Evolutionary conservation across 306 rosid genomes (phyloP), one percentile per base, ranked within the genome.

Genomic region (Cajanus cajan): DNA sequence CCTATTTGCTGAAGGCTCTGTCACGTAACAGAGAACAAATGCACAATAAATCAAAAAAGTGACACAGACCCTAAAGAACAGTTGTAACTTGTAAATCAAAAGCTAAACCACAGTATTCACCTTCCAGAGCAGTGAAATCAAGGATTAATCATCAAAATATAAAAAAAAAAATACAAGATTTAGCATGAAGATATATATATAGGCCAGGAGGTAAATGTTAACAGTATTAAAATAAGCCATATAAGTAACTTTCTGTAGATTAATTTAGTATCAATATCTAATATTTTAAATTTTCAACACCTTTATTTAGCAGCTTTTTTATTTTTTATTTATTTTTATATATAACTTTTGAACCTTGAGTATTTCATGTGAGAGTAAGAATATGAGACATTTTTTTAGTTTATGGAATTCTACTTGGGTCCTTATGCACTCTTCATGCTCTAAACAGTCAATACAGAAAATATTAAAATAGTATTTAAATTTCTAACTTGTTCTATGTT

Each of bases 1-100:
- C 97, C 93, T 79, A 92, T 92, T 85, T 95, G 98, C 87, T 88
- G 88, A 74, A 92, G 87, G 86, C 98, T 95, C 98, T 95, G 90
- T 73, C 61, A 87, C 51, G 65, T 41, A 43, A 79, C 50, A 82
- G 70, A 78, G 68, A 83, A 67, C 47, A 83, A 74, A 70, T 28
- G 68, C 57, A 33, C 43, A 28, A 22, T 15, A 50, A 40, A 57
- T 77, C 4, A 19, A 61, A 66, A 21, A 63, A 65, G 72, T 36
- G 36, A 43, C 48, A 72, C 33, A 43, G 52, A 34, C 76, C 52
- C 63, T 34, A 71, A 71, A 33, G 71, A 71, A 52, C 21, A 39
- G 13, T 69, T n/a, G n/a, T n/a, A n/a, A n/a, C n/a, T n/a, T 33
- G 68, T 37, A 70, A 69, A 79, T 66, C 41, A 25, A 71, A 71